Conservation (phyloP, 306 rosid species). For the Trifolium fragiferum region DNA sequence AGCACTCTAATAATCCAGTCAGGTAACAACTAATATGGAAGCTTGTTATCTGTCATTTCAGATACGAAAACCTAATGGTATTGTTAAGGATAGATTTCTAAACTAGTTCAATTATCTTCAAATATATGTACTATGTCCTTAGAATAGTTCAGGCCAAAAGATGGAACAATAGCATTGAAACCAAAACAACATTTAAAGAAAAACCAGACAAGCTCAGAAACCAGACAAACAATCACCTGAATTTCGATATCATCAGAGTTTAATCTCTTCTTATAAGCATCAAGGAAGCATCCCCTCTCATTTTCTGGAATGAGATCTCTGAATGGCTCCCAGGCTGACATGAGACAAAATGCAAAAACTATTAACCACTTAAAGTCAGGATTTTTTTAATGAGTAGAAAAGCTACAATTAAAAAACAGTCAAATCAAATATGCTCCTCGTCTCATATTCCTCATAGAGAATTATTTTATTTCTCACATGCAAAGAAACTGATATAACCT, state of each 20-base stretch:
- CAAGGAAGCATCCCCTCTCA: slow-evolving; percentile 75
- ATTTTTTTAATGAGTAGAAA: too few relatives aligned
- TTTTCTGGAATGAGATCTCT: slow-evolving; percentile 86
- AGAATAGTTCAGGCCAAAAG: slow-evolving; percentile 13
- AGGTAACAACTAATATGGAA: not conserved
- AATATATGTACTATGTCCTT: slow-evolving; percentile 7
- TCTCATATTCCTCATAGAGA: not conserved
- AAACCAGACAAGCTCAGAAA: slow-evolving; percentile 15
- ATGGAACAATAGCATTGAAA: slow-evolving; percentile 26
- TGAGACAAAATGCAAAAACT: slow-evolving; percentile 36
- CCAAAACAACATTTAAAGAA: slow-evolving; percentile 17
- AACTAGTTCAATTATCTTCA: slow-evolving; percentile 28
- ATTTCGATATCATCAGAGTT: slow-evolving; percentile 76
- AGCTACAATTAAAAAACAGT: too few relatives aligned
- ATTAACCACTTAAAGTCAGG: slow-evolving; percentile 39
- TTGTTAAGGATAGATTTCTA: slow-evolving; percentile 19
- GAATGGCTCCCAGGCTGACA: slow-evolving; percentile 90
- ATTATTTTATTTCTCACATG: slow-evolving; percentile 22
- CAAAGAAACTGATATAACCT: slow-evolving; percentile 30
- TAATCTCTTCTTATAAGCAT: slow-evolving; percentile 84
- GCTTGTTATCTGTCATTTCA: slow-evolving; percentile 24
- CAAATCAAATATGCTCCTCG: slow-evolving; percentile 4
- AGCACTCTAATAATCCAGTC: slow-evolving; percentile 8
- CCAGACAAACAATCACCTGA: slow-evolving; percentile 62
- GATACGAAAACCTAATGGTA: slow-evolving; percentile 9